Conservation (phyloP, 805 yeast genomes). For the Suhomyces xylopsoci region DNA sequence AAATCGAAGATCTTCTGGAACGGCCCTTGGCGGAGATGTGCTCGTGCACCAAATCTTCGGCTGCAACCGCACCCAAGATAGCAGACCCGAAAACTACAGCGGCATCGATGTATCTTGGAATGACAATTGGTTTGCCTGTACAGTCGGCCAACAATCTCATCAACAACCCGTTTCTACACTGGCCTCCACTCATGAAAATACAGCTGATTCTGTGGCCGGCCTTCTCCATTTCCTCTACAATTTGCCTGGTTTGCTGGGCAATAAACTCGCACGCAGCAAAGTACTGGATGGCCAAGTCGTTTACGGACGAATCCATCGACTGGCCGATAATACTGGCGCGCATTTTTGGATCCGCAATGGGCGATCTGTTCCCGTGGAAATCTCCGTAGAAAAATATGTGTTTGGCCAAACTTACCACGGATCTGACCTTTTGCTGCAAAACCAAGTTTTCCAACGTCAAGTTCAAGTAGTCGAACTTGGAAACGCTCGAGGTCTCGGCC, state of each 20-base stretch:
- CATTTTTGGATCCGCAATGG: slow-evolving; percentile 95
- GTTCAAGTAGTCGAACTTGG: slow-evolving; percentile 82
- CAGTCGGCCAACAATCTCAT: slow-evolving; percentile 91
- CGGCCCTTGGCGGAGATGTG: slow-evolving; percentile 32
- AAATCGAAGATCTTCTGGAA: slow-evolving; percentile 33
- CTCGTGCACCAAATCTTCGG: slow-evolving; percentile 53
- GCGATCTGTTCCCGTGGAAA: slow-evolving; percentile 93
- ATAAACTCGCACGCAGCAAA: slow-evolving; percentile 95
- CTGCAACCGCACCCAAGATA: slow-evolving; percentile 90
- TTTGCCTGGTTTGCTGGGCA: slow-evolving; percentile 96
- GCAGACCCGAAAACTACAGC: slow-evolving; percentile 98
- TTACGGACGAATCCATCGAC: slow-evolving; percentile 83
- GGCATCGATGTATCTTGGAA: slow-evolving; percentile 93
- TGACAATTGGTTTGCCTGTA: slow-evolving; percentile 85
- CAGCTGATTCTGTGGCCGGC: slow-evolving; percentile 75
- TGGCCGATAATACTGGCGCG: slow-evolving; percentile 89
- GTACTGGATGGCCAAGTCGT: slow-evolving; percentile 80
- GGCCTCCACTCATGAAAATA: slow-evolving; percentile 94
- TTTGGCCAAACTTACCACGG: slow-evolving; percentile 78
- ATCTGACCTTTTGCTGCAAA: slow-evolving; percentile 53
- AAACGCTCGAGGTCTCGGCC: slow-evolving; percentile 65
- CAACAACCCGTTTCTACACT: slow-evolving; percentile 85
- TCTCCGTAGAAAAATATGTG: slow-evolving; percentile 94
- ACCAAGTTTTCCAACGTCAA: slow-evolving; percentile 66
- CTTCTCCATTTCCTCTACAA: slow-evolving; percentile 76